phyloP scores from a whole-genome alignment of 257 asterid genomes.

The Handroanthus guayacan region DNA sequence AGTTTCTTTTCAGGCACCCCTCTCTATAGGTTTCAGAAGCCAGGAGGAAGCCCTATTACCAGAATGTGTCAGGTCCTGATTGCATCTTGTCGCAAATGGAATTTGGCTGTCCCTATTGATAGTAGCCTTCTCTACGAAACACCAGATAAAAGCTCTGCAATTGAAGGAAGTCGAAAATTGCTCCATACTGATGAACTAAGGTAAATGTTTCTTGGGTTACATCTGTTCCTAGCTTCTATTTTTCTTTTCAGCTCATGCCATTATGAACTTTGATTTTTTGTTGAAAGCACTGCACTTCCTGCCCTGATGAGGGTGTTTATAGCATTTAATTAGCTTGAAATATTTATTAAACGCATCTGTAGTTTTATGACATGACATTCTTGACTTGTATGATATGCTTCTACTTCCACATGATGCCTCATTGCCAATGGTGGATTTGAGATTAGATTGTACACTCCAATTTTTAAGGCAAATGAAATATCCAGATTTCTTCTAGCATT shows the following conservation, averaged over 20 bases:
- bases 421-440: slow-evolving; percentile 18
- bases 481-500: background rate
- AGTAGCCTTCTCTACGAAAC: slow-evolving; percentile 78
- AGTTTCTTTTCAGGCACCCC: slow-evolving; percentile 87
- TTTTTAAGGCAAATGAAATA: slow-evolving; percentile 15
- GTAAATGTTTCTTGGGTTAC: slow-evolving; percentile 43
- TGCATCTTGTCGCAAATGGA: slow-evolving; percentile 82
- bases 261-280: slow-evolving; percentile 7
- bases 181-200: slow-evolving; percentile 80
- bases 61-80: slow-evolving; percentile 93
- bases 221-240: background rate
- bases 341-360: background rate
- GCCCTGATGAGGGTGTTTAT: background rate
- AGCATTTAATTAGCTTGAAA: slow-evolving; percentile 1
- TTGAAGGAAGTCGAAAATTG: slow-evolving; percentile 92
- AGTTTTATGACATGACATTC: slow-evolving; percentile 10
- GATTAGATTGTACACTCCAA: background rate
- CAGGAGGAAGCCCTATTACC: slow-evolving; percentile 97
- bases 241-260: background rate
- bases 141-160: slow-evolving; percentile 80
- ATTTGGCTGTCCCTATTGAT: slow-evolving; percentile 61
- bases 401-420: slow-evolving; percentile 2
- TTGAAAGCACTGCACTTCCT: background rate
- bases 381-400: slow-evolving; percentile 17
- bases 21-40: slow-evolving; percentile 92